phyloP scores from a whole-genome alignment of 1,139 yeast genomes.

The Nakaseomyces bracarensis region DNA sequence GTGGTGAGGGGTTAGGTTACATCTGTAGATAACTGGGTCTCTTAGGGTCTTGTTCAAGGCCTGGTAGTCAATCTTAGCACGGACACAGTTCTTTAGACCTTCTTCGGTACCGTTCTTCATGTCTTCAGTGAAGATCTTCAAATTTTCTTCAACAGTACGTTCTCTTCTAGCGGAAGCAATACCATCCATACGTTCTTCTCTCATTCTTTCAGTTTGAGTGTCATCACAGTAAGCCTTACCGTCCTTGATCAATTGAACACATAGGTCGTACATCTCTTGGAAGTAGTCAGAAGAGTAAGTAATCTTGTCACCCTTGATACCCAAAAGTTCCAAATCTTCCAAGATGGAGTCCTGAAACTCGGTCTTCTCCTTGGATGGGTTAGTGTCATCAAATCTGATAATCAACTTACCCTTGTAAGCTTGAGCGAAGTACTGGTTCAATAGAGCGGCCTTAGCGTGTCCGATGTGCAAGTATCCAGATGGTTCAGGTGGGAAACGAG shows the following conservation, averaged over 20 bases:
- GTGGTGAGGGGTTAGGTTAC: slow-evolving; percentile 93
- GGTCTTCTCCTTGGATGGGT: slow-evolving; percentile 87
- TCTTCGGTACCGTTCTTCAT: slow-evolving; percentile 90
- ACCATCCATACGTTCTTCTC: slow-evolving; percentile 98
- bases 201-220: slow-evolving; percentile 86
- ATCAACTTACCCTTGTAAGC: slow-evolving; percentile 89
- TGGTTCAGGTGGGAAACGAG: slow-evolving; percentile 85
- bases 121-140: slow-evolving; percentile 73
- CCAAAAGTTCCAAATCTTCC: slow-evolving; percentile 80
- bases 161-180: slow-evolving; percentile 85
- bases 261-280: slow-evolving; percentile 78
- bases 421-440: slow-evolving; percentile 92
- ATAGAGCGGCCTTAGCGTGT: slow-evolving; percentile 93
- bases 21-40: slow-evolving; percentile 95
- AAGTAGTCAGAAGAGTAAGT: slow-evolving; percentile 92
- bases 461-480: slow-evolving; percentile 96
- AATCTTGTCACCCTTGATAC: slow-evolving; percentile 80
- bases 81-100: slow-evolving; percentile 80
- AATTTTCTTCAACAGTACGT: slow-evolving; percentile 82
- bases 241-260: slow-evolving; percentile 77
- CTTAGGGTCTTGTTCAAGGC: slow-evolving; percentile 89
- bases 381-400: slow-evolving; percentile 93
- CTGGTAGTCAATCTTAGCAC: slow-evolving; percentile 90
- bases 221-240: slow-evolving; percentile 97
- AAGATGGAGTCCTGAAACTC: slow-evolving; percentile 90